Conservation (phyloP, 1,139 yeast genomes). For the Yamadazyma sp. region DNA sequence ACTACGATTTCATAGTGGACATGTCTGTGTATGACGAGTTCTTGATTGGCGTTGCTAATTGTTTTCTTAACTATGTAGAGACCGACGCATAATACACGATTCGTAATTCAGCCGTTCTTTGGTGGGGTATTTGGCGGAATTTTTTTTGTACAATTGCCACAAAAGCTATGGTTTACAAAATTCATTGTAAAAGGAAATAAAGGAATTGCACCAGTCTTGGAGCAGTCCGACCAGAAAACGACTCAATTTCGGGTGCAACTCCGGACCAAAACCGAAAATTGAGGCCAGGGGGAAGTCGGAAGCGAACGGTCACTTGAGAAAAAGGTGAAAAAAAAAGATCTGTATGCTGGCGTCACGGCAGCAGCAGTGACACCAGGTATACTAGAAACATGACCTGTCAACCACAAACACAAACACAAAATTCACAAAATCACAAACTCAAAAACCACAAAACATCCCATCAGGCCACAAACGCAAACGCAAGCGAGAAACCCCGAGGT, state of each 20-base stretch:
- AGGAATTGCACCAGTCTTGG: too few relatives aligned
- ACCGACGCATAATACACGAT: constrained; percentile 2
- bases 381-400: too few relatives aligned
- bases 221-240: too few relatives aligned
- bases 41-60: constrained; percentile 24
- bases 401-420: not conserved
- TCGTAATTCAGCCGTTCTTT: not conserved
- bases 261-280: not conserved
- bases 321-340: not conserved
- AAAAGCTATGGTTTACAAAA: too few relatives aligned
- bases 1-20: constrained; percentile 42
- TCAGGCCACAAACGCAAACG: not conserved
- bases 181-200: too few relatives aligned
- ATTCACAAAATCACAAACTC: not conserved
- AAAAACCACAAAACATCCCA: not conserved
- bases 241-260: not conserved
- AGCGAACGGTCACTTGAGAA: not conserved
- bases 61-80: constrained; percentile 21
- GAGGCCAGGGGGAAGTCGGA: not conserved
- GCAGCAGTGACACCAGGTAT: too few relatives aligned
- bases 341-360: too few relatives aligned
- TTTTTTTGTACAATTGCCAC: not conserved
- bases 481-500: not conserved
- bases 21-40: constrained; percentile 19
- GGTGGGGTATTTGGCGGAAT: not conserved